A percentile compares a stretch with the other conserved stretches of the same genome.
Conservation (phyloP, 2,329 filamentous ascomycete genomes). For the Davidsoniella eucalypti region DNA sequence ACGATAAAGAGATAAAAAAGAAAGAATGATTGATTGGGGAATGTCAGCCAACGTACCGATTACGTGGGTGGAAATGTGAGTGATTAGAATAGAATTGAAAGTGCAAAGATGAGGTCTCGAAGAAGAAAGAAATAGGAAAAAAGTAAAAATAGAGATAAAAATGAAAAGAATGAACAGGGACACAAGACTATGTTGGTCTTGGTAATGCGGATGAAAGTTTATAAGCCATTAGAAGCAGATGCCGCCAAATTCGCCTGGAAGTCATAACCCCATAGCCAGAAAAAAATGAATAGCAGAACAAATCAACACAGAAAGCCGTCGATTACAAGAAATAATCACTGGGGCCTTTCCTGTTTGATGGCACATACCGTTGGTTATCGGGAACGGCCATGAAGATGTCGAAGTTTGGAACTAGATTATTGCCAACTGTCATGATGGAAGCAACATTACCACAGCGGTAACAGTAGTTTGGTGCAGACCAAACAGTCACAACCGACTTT, state of each 20-base stretch:
- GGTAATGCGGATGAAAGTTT: neutral
- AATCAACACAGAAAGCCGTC: neutral
- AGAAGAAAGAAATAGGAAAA: neutral
- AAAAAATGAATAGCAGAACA: neutral
- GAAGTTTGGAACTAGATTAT: slow-evolving; percentile 76
- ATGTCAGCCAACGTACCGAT: neutral
- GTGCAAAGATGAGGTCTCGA: neutral
- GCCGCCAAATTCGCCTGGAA: neutral
- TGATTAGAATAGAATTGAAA: too few relatives aligned
- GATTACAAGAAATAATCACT: slow-evolving; percentile 53
- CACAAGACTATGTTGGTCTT: neutral
- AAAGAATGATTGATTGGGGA: neutral
- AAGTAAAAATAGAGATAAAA: neutral
- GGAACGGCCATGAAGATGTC: slow-evolving; percentile 85
- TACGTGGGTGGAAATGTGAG: too few relatives aligned
- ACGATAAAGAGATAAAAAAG: neutral
- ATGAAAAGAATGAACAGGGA: neutral
- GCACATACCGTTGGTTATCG: slow-evolving; percentile 66
- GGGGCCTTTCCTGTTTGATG: slow-evolving; percentile 49
- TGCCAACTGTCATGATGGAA: slow-evolving; percentile 84
- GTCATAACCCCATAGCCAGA: neutral
- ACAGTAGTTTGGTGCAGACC: slow-evolving; percentile 93
- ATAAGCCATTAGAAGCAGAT: neutral
- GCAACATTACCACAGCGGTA: slow-evolving; percentile 94
- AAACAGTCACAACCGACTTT: slow-evolving; percentile 92